These are phyloP conservation scores for Leptosphaerulina australis DNA, from an alignment of 2,329 filamentous ascomycete genomes.

Conservation along the genomic window DNA sequence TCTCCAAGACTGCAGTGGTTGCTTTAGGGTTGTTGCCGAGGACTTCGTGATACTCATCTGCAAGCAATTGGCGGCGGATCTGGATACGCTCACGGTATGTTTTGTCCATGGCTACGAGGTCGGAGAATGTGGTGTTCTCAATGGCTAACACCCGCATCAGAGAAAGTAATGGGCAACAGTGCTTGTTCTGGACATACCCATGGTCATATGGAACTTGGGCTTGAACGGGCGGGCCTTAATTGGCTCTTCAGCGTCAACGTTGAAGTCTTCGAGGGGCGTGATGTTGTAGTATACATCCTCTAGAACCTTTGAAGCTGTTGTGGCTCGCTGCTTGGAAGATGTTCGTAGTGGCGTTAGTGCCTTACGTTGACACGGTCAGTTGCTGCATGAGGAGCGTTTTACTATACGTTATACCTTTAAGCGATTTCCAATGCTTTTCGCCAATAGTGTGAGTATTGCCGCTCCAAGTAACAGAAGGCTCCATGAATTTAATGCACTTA, in stretches of 20 bases:
- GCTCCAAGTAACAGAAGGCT: constrained; percentile 2
- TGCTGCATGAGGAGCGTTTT: too few species aligned
- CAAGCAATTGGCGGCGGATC: constrained; percentile 57
- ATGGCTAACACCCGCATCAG: constrained; percentile 51
- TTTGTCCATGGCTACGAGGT: constrained; percentile 64
- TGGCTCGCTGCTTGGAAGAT: neutral
- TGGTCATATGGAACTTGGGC: constrained; percentile 67
- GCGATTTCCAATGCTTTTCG: neutral
- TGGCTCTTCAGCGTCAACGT: constrained; percentile 59
- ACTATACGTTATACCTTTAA: neutral
- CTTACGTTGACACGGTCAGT: neutral
- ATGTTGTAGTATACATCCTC: constrained; percentile 51
- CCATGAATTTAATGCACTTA: neutral
- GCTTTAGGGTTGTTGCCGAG: constrained; percentile 45
- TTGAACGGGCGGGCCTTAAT: constrained; percentile 64
- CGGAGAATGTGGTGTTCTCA: constrained; percentile 58
- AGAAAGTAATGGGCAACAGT: neutral
- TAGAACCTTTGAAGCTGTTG: neutral
- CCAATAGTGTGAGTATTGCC: neutral
- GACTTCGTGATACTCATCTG: constrained; percentile 51
- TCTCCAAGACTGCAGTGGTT: constrained; percentile 59
- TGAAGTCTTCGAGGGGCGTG: constrained; percentile 56
- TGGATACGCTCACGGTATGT: constrained; percentile 61
- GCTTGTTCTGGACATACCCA: constrained; percentile 54
- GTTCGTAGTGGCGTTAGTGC: neutral